Conservation (phyloP, 129 eudicot species). For the Arctium lappa region DNA sequence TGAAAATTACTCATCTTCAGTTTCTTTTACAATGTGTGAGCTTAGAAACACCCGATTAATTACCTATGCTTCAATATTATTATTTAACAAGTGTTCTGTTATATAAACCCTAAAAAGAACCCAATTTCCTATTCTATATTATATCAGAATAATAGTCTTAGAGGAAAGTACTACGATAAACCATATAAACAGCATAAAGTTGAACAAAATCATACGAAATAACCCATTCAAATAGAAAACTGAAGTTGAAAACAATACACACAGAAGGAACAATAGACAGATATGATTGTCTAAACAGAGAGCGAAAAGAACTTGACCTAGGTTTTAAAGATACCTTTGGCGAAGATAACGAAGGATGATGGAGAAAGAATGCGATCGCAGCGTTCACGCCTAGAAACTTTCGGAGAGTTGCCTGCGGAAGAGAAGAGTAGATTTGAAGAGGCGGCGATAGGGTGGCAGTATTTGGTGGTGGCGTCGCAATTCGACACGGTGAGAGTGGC, state of each 20-base stretch:
- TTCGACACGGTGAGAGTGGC: constrained; percentile 1
- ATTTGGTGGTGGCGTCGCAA: constrained; percentile 11
- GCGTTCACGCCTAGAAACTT: not conserved
- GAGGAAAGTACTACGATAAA: not conserved
- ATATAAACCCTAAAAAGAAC: constrained; percentile 4
- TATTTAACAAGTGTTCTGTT: not conserved
- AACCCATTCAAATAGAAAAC: not conserved
- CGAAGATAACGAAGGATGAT: not conserved
- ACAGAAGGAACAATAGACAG: not conserved
- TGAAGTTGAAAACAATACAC: not conserved
- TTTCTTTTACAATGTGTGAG: not conserved
- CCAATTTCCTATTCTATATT: not conserved
- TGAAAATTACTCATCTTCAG: not conserved
- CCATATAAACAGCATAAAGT: constrained; percentile 4
- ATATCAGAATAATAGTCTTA: not conserved
- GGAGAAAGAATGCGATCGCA: constrained; percentile 6
- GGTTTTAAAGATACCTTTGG: constrained; percentile 18
- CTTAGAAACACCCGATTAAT: not conserved
- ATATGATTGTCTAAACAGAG: not conserved
- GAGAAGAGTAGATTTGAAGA: constrained; percentile 7
- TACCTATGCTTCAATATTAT: not conserved
- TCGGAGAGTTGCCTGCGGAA: not conserved
- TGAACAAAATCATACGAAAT: not conserved
- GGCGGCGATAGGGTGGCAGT: constrained; percentile 14
- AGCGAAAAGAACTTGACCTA: constrained; percentile 14